Conservation (phyloP, 2,329 filamentous ascomycete species). For the Botrytis cinerea region DNA sequence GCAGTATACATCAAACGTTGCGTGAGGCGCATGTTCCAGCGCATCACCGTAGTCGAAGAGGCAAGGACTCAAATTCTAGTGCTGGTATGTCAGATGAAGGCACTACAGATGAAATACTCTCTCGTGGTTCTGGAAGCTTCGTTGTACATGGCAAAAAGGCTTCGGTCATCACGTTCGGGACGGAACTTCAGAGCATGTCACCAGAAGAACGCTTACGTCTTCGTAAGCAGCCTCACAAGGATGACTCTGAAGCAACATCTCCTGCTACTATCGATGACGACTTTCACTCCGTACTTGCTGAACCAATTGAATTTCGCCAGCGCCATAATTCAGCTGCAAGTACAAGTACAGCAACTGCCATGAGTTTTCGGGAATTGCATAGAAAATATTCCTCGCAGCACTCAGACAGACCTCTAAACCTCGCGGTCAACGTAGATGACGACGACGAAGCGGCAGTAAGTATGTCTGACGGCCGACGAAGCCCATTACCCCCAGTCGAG, state of each 20-base stretch:
- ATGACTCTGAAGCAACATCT: constrained; percentile 40
- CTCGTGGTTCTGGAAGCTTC: constrained; percentile 83
- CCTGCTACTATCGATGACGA: constrained; percentile 46
- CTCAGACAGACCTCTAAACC: constrained; percentile 42
- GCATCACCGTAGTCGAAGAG: constrained; percentile 72
- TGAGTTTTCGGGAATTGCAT: constrained; percentile 64
- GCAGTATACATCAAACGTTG: constrained; percentile 86
- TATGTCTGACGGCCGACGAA: constrained; percentile 59
- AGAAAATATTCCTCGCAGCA: constrained; percentile 59
- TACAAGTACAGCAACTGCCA: constrained; percentile 65
- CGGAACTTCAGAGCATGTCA: constrained; percentile 80
- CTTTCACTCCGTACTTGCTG: constrained; percentile 54
- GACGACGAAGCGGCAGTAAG: constrained; percentile 63
- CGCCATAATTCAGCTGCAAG: constrained; percentile 65
- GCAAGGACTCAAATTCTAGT: constrained; percentile 70
- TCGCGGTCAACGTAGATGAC: constrained; percentile 42
- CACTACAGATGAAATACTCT: constrained; percentile 65
- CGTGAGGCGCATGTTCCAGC: constrained; percentile 72
- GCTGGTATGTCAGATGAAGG: constrained; percentile 49
- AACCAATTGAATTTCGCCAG: constrained; percentile 45
- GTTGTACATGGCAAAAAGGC: constrained; percentile 98
- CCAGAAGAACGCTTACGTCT: constrained; percentile 71
- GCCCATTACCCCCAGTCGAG: constrained; percentile 55
- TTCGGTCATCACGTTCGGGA: constrained; percentile 92
- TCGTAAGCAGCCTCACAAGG: constrained; percentile 54